Evolutionary conservation across 1,284 basidiomycete species (phyloP).

Genomic region (Inonotus obliquus): DNA sequence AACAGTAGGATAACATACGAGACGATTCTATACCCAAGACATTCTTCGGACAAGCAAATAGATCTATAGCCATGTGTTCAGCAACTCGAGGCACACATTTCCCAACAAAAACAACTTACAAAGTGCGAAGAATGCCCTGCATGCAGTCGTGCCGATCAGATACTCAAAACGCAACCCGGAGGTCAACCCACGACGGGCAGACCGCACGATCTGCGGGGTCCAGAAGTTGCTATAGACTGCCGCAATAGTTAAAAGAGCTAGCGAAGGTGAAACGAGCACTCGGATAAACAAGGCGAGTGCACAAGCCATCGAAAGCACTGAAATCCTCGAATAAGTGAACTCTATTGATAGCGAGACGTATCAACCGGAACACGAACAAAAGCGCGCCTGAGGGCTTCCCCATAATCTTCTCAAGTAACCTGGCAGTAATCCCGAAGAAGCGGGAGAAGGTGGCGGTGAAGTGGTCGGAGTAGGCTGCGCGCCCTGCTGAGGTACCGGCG

Average conservation of each 20-base stretch:
- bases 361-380: conserved; percentile 46
- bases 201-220: conserved; percentile 81
- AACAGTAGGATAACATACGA: conserved; percentile 32
- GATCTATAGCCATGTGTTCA: conserved; percentile 47
- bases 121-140: conserved; percentile 64
- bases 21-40: conserved; percentile 75
- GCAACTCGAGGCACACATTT: neutral
- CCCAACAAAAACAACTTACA: conserved; percentile 54
- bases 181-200: conserved; percentile 62
- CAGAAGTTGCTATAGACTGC: conserved; percentile 74
- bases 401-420: conserved; percentile 10
- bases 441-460: conserved; percentile 41
- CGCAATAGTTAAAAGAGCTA: conserved; percentile 69
- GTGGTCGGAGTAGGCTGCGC: conserved; percentile 25
- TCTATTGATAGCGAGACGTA: neutral
- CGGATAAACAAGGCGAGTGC: conserved; percentile 68
- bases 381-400: conserved; percentile 58
- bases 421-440: neutral
- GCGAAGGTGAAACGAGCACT: conserved; percentile 64
- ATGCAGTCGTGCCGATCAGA: conserved; percentile 72
- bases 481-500: neutral
- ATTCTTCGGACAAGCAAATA: conserved; percentile 78
- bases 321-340: neutral
- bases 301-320: conserved; percentile 65
- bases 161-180: conserved; percentile 70